These are phyloP conservation scores for Aspergillus hortae DNA, from an alignment of 2,329 filamentous ascomycete species.

Conservation along the genomic window DNA sequence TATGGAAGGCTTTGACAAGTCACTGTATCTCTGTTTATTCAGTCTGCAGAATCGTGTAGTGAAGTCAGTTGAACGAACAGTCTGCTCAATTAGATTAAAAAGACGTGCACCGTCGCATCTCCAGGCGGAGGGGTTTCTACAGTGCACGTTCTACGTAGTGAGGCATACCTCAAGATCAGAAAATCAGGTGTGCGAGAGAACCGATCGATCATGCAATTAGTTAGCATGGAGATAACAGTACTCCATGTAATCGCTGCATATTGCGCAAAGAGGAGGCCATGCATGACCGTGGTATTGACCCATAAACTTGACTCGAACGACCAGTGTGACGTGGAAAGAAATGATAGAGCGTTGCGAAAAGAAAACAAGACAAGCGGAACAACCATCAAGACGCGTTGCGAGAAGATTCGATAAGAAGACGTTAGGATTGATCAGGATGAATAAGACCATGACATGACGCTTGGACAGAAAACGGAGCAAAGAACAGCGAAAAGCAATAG, in stretches of 20 bases:
- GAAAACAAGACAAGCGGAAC: slow-evolving; percentile 7
- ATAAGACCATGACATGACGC: slow-evolving; percentile 16
- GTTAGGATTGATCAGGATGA: slow-evolving; percentile 1
- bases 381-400: background rate
- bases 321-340: slow-evolving; percentile 9
- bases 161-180: background rate
- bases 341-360: slow-evolving; percentile 12
- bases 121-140: background rate
- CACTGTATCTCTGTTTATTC: background rate
- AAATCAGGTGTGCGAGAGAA: background rate
- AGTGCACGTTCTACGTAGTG: background rate
- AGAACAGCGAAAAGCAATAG: background rate
- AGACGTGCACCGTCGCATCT: background rate
- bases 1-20: no score
- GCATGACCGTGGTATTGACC: slow-evolving; percentile 10
- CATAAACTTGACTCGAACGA: slow-evolving; percentile 18
- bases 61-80: background rate
- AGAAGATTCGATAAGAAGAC: slow-evolving; percentile 7
- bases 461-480: slow-evolving; percentile 9
- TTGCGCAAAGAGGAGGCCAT: slow-evolving; percentile 20
- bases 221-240: slow-evolving; percentile 22
- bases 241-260: slow-evolving; percentile 35
- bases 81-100: background rate
- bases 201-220: slow-evolving; percentile 31
- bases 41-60: background rate